Evolutionary conservation across 2,329 filamentous ascomycete genomes (phyloP), one percentile per base, ranked within the genome.

Genomic region (Aspergillus sp.): DNA sequence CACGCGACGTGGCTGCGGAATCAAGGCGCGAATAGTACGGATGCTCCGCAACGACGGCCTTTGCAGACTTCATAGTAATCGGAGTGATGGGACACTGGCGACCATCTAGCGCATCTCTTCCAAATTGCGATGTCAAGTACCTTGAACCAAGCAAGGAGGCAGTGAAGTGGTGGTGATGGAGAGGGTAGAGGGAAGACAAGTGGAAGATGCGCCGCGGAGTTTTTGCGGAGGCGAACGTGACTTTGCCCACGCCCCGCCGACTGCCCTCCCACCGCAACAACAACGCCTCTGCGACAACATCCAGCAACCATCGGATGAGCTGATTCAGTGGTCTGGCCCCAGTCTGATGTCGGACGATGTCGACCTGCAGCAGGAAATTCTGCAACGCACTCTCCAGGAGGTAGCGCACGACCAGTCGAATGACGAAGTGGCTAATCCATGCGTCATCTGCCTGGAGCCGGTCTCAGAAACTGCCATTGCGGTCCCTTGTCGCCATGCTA

Each of bases 401-500:
- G 73, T 77, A 55, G 63, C 62, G n/a, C 54, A 63, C 32, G 67
- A 68, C 46, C 59, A 70, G 47, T 58, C 68, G 41, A 55, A 66
- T 20, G 61, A 63, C 45, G 58, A 68, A 36, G 54, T 68, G 53
- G 64, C 68, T 47, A 74, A 80, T 57, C 83, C 80, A 64, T 96
- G 92, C 70, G 90, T 95, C 57, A 94, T 97, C 70, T 97, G 92
- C 70, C 84, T 96, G 55, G 88, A 93, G 51, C 66, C 75, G 49
- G 79, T 96, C 64, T 83, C 84, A 9, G 89, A 94, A 62, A 74
- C 82, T 48, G 90, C 88, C 57, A 78, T 86, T 47, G 83, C 89
- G 7, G 75, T 81, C 17, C 91, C 92, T 7, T 97, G 92, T 76
- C 80, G 82, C 40, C 92, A 97, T 75, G 74, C 78, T 52, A 84